phyloP scores from a whole-genome alignment of 805 yeast species.

The Ogataea sp. region DNA sequence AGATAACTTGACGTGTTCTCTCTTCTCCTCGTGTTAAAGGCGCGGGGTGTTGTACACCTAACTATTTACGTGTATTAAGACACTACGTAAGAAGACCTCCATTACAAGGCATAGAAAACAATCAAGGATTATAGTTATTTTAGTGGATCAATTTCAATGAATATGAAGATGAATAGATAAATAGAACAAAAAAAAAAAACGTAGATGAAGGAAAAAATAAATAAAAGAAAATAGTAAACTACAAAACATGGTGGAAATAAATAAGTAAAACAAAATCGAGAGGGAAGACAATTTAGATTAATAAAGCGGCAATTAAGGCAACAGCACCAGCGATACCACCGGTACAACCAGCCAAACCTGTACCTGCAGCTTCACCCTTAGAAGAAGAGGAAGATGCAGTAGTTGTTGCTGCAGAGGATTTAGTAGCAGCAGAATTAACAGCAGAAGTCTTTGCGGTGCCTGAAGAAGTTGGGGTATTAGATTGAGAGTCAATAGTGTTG shows the following conservation, averaged over 20 bases:
- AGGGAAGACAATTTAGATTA: not conserved
- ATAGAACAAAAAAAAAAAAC: not conserved
- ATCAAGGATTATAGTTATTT: too few species aligned
- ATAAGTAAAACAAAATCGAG: not conserved
- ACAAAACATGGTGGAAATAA: not conserved
- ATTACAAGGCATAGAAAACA: too few species aligned
- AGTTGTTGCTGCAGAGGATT: conserved; percentile 11
- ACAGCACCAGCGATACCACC: not conserved
- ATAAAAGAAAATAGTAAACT: too few species aligned
- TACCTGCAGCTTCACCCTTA: not conserved
- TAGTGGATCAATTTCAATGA: too few species aligned
- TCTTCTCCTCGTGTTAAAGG: not conserved
- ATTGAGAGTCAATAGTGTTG: conserved; percentile 27
- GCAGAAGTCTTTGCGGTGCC: conserved; percentile 5
- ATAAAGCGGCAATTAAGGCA: not conserved
- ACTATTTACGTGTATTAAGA: not conserved
- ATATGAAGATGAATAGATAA: not conserved
- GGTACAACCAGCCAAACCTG: not conserved
- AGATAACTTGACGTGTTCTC: conserved; percentile 1
- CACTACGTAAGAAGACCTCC: too few species aligned
- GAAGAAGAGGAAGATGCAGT: conserved; percentile 11
- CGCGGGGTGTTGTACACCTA: not conserved
- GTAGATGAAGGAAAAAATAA: not conserved
- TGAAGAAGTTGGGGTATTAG: conserved; percentile 3
- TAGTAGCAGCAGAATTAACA: conserved; percentile 16